Base-by-base conservation (phyloP, 1,139 yeast genomes). In the Geotrichum candidum region DNA sequence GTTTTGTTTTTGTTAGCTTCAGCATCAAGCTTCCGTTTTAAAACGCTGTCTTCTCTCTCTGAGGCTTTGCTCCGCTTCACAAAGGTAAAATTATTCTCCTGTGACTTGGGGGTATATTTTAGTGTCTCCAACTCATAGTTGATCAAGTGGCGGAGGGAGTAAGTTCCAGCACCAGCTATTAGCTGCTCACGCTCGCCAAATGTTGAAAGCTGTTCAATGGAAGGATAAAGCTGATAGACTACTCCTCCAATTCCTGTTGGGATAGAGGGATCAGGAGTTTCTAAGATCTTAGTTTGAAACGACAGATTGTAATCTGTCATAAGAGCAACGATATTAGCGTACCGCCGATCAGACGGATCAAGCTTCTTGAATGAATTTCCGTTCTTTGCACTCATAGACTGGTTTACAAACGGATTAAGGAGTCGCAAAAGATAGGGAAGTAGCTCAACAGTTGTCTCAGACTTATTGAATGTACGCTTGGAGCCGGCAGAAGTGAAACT, bases 201-300 rank as follows among this genome's bases (percentile, higher is more conserved):
- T 7, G 67, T 51, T 0, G 70, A 72, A 11, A 74, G 61, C 18
- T 65, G 67, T 62, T 76, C 77, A n/a, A 75, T 57, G 1, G 78
- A 74, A 18, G 74, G 76, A 9, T 72, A 73, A 18, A 71, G 58
- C 18, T 63, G 62, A 53, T 66, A 68, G 25, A 67, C 69, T 23
- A 51, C 50, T 3, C 63, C 63, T 9, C 57, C 58, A 13, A 41
- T 23, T 25, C 56, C 56, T 9, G 59, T 57, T n/a, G 45, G 55
- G 22, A 53, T 57, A 13, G 59, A 29, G 2, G 35, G n/a, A n/a
- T 53, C 53, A 6, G 33, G 29, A 15, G 54, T 45, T 10, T 54
- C 58, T 9, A 54, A 56, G 6, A 31, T 31, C 13, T 54, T 58
- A 22, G 54, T 22, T 13, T 60, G 58, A 27, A 57, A 54, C 10